Conservation (phyloP, 306 rosid genomes). For the Canavalia gladiata region DNA sequence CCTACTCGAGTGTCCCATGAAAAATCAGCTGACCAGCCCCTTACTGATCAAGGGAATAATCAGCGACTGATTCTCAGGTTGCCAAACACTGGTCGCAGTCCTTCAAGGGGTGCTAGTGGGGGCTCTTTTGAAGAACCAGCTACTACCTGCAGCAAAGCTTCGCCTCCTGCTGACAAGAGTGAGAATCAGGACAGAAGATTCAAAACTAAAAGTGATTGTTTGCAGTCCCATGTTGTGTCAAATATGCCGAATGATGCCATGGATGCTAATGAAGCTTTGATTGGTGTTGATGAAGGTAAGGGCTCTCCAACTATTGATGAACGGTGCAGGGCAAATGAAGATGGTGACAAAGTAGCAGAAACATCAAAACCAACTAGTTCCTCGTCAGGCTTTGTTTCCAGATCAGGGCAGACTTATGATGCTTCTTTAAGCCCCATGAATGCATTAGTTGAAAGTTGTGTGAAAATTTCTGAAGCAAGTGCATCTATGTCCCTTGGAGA, state of each 20-base stretch:
- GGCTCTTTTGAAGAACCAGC: slow-evolving; percentile 74
- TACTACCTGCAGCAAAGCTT: slow-evolving; percentile 58
- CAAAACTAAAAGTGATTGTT: slow-evolving; percentile 65
- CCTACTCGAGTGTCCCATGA: slow-evolving; percentile 59
- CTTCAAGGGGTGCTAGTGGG: slow-evolving; percentile 68
- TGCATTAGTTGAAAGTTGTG: slow-evolving; percentile 91
- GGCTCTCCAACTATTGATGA: slow-evolving; percentile 64
- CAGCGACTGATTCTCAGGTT: slow-evolving; percentile 75
- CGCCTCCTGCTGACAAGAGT: slow-evolving; percentile 76
- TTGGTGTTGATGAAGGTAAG: slow-evolving; percentile 65
- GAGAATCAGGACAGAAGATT: slow-evolving; percentile 63
- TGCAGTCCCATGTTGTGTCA: slow-evolving; percentile 49
- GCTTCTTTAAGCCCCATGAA: slow-evolving; percentile 80
- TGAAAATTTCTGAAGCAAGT: slow-evolving; percentile 73
- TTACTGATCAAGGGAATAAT: slow-evolving; percentile 61
- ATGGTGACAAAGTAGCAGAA: slow-evolving; percentile 56
- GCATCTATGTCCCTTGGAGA: slow-evolving; percentile 66
- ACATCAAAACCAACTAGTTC: slow-evolving; percentile 58
- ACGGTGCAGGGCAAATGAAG: slow-evolving; percentile 55
- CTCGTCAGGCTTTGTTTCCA: slow-evolving; percentile 61
- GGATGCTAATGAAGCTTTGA: slow-evolving; percentile 59
- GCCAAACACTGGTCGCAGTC: slow-evolving; percentile 76
- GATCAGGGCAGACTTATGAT: slow-evolving; percentile 65
- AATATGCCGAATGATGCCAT: slow-evolving; percentile 64
- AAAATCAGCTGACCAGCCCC: slow-evolving; percentile 66